These are phyloP conservation scores for Evernia prunastri DNA, from an alignment of 495 filamentous ascomycete genomes.

Conservation along the genomic window DNA sequence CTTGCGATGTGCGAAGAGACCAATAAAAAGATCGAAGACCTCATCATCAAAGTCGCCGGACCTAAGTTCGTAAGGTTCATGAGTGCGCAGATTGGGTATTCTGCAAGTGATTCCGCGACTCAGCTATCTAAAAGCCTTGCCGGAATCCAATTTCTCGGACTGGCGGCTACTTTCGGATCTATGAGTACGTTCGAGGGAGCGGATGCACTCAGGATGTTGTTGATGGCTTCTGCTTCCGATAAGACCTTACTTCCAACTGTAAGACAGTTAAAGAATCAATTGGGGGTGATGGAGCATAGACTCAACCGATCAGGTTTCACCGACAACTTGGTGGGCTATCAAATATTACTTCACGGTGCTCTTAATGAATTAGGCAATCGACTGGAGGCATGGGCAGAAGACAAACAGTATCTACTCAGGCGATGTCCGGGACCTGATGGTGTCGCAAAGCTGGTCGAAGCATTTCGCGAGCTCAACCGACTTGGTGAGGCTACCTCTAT, in stretches of 20 bases:
- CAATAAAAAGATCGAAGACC: slow-evolving; percentile 13
- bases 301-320: neutral
- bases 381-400: neutral
- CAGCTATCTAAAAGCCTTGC: slow-evolving; percentile 22
- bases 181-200: neutral
- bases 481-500: neutral
- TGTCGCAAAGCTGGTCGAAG: neutral
- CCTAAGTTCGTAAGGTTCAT: slow-evolving; percentile 18
- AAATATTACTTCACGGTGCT: neutral
- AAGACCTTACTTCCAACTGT: neutral
- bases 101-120: slow-evolving; percentile 21
- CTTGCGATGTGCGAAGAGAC: slow-evolving; percentile 22
- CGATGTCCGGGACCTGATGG: neutral
- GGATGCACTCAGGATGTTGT: neutral
- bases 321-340: neutral
- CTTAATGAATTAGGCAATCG: neutral
- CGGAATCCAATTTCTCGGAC: slow-evolving; percentile 23
- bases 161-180: slow-evolving; percentile 13
- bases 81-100: slow-evolving; percentile 17
- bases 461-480: neutral
- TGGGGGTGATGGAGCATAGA: neutral
- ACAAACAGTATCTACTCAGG: neutral
- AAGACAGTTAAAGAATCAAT: neutral
- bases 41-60: slow-evolving; percentile 3
- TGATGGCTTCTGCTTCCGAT: neutral